phyloP scores from a whole-genome alignment of 768 basidiomycete species.

The Hygrocybe punicea region DNA sequence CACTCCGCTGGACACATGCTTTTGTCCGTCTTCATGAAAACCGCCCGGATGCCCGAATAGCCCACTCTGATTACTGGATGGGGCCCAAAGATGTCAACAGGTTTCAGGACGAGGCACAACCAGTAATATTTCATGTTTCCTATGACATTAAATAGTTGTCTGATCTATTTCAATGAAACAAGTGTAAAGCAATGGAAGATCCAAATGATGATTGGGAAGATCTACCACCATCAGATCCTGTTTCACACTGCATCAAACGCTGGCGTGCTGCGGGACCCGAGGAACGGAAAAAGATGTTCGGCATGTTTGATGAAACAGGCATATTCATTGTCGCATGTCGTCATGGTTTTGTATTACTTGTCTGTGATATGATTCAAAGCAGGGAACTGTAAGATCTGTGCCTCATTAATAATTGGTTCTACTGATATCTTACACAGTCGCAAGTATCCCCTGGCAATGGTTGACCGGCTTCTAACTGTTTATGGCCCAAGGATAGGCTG shows the following conservation, averaged over 20 bases:
- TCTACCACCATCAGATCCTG: constrained; percentile 13
- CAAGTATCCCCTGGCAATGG: constrained; percentile 23
- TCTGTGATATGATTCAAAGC: constrained; percentile 29
- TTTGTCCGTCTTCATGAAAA: constrained; percentile 3
- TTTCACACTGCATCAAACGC: constrained; percentile 12
- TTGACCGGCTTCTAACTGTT: constrained; percentile 12
- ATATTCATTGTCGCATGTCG: constrained; percentile 26
- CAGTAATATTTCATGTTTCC: neutral
- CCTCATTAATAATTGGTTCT: neutral
- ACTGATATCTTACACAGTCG: constrained; percentile 4
- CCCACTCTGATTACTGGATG: constrained; percentile 9
- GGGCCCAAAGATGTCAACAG: constrained; percentile 8
- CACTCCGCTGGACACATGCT: neutral
- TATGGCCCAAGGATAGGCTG: constrained; percentile 11
- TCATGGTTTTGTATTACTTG: constrained; percentile 15
- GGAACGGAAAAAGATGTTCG: constrained; percentile 21
- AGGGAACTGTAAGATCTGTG: constrained; percentile 24
- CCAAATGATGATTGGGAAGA: constrained; percentile 2
- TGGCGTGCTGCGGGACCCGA: constrained; percentile 11
- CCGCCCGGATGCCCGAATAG: constrained; percentile 5
- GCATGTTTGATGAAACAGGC: constrained; percentile 28
- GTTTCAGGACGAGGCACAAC: constrained; percentile 13
- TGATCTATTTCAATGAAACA: neutral
- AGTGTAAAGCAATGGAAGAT: neutral
- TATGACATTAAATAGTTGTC: neutral